Base-by-base conservation (phyloP, 176 grass and related monocot genomes). In the Secale cereale region DNA sequence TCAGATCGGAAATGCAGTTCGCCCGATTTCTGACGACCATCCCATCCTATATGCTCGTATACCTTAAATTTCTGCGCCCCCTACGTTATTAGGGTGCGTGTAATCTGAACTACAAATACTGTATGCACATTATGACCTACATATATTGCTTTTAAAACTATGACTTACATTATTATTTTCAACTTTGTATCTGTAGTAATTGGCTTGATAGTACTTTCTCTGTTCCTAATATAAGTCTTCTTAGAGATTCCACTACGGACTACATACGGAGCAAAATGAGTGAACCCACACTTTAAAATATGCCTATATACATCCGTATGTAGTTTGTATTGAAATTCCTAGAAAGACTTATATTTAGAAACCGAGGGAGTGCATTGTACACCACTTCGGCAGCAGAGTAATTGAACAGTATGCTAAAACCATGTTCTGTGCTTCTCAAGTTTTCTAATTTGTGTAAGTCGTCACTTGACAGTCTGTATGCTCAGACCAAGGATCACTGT, bases 381-480 rank as follows among this genome's bases (percentile, higher is more conserved):
- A 23, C 45, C 69, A 32, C 29, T 27, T 78, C 26, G 59, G 27
- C 16, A 61, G 57, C 40, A 36, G n/a, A 82, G 77, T 52, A 71
- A 26, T 50, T 70, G 61, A 64, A 54, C 32, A 33, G 10, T 26
- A 65, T 59, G 31, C 60, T 76, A 7, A 20, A 78, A 59, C 68
- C 16, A 89, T 41, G 19, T 78, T 54, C 8, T 70, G 9, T 37
- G 39, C 20, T 32, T 82, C 69, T 37, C 30, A 65, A 72, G 26
- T 65, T 82, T 54, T 64, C 70, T 26, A 77, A 43, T 37, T 54
- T 54, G 31, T 39, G 64, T 76, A 73, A 65, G 68, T 20, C n/a
- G n/a, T n/a, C n/a, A n/a, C n/a, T n/a, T 35, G 32, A 35, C n/a
- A 83, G 43, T 35, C 37, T 33, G 10, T 65, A 74, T 35, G 7